Evolutionary conservation across 2,329 filamentous ascomycete genomes (phyloP), one percentile per base, ranked within the genome.

Genomic region (Microcera coccophila): DNA sequence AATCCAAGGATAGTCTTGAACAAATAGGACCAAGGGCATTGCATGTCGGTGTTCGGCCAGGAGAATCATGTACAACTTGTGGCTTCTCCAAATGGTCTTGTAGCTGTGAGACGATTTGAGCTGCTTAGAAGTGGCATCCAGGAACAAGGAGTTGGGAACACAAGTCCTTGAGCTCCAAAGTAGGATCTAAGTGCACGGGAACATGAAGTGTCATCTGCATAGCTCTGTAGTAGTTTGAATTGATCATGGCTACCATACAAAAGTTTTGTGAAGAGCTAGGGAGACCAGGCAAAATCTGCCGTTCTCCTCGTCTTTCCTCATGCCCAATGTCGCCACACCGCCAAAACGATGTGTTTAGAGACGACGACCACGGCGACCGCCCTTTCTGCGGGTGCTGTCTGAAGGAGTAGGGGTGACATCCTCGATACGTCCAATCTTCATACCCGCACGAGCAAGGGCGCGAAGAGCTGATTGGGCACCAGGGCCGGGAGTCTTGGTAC

Each of bases 331-430:
- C 78, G 78, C 76, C 77, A 78, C 72, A 77, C 71, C 71, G 62
- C 72, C 68, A 69, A 73, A 72, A 75, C 67, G 71, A 66, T 66
- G 61, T 59, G 61, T 75, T 87, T 80, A 98, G 76, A 98, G 87
- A 95, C 93, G 91, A 79, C 93, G 93, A 97, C 93, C 93, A 87
- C 93, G 91, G 78, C 93, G 90, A 96, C 93, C 93, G 81, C 93
- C 93, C 90, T 98, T 98, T 81, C 91, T 90, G 78, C 93, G 88
- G 68, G 93, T 98, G 73, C 89, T 95, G 78, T 98, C 93, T 74
- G 93, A 98, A 65, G 94, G 93, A 52, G 93, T 98, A 65, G 93
- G 93, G 65, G 94, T 98, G 58, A 98, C 93, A 73, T 98, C 93
- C 86, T 98, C 93, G 67, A 98, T 98, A 70, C 93, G 87, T 71